These are phyloP conservation scores for Phanerochaete carnosa DNA, from an alignment of 768 basidiomycete genomes.

Conservation along the genomic window DNA sequence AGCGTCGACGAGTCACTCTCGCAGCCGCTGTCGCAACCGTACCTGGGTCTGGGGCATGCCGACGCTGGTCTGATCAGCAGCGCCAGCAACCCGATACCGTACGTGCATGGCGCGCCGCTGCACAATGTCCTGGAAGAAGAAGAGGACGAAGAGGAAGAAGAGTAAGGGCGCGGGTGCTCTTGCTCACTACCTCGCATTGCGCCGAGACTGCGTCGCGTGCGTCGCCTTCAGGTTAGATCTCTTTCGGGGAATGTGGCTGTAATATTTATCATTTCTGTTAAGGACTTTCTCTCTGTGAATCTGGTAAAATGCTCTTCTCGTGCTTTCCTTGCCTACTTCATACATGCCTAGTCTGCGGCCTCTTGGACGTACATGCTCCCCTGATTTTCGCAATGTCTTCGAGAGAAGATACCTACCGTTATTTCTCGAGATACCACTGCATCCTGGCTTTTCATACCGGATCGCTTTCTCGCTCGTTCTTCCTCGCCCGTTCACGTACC, in stretches of 20 bases:
- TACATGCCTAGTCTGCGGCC: background rate
- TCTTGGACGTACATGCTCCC: background rate
- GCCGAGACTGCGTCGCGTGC: background rate
- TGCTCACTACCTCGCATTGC: background rate
- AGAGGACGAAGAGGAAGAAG: conserved; percentile 44
- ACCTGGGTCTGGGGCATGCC: background rate
- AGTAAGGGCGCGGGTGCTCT: background rate
- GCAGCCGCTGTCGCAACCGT: background rate
- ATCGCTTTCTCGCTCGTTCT: background rate
- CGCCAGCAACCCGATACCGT: conserved; percentile 36
- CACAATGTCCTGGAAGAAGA: conserved; percentile 86
- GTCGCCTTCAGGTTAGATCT: background rate
- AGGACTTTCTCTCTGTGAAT: background rate
- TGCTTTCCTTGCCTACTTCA: background rate
- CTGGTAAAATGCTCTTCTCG: background rate
- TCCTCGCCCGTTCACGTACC: background rate
- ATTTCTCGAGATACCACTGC: background rate
- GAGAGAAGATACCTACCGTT: background rate
- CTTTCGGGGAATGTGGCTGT: background rate
- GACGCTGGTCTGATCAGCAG: conserved; percentile 3
- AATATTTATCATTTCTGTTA: conserved; percentile 3
- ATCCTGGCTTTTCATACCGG: background rate
- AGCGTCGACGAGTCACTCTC: conserved; percentile 9
- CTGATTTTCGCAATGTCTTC: background rate
- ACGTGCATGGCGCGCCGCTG: conserved; percentile 81